phyloP scores from a whole-genome alignment of 1,284 basidiomycete species.

The Vanrija sp. region DNA sequence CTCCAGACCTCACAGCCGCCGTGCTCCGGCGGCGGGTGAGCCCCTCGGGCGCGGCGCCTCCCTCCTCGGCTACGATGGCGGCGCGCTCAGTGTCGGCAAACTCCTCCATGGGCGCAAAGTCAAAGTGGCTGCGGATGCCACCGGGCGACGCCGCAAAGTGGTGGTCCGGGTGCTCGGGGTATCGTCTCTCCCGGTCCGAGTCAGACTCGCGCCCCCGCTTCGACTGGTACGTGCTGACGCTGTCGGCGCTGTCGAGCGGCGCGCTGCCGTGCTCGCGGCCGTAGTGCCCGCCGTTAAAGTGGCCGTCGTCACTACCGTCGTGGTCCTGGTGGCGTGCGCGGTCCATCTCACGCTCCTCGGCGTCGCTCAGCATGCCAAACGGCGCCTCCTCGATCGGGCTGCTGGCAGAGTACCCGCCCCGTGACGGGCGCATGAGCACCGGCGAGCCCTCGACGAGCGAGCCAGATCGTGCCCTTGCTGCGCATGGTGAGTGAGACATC shows the following conservation, averaged over 20 bases:
- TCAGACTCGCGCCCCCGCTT: not conserved
- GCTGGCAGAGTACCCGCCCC: conserved; percentile 28
- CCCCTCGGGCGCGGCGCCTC: not conserved
- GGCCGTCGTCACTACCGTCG: conserved; percentile 10
- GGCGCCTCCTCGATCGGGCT: conserved; percentile 44
- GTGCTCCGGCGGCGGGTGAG: conserved; percentile 1
- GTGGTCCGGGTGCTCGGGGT: not conserved
- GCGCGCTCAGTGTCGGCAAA: conserved; percentile 70
- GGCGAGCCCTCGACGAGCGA: conserved; percentile 29
- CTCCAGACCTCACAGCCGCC: not conserved
- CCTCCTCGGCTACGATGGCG: conserved; percentile 51
- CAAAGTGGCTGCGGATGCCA: conserved; percentile 54
- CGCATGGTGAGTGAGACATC: not conserved
- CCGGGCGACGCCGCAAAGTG: not conserved
- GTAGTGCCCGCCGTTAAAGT: conserved; percentile 3
- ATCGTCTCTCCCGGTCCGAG: not conserved
- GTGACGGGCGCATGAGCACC: conserved; percentile 20
- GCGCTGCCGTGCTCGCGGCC: conserved; percentile 14
- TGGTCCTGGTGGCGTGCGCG: conserved; percentile 29
- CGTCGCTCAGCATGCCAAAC: conserved; percentile 47
- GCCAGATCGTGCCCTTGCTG: conserved; percentile 44
- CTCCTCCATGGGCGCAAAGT: conserved; percentile 74
- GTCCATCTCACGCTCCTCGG: conserved; percentile 48
- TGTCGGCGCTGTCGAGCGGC: not conserved
- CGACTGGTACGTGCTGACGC: conserved; percentile 8